A percentile compares a stretch with the other conserved stretches of the same genome.
These are phyloP conservation scores for Ustilago esculenta DNA, from an alignment of 1,284 basidiomycete genomes.

Conservation along the genomic window DNA sequence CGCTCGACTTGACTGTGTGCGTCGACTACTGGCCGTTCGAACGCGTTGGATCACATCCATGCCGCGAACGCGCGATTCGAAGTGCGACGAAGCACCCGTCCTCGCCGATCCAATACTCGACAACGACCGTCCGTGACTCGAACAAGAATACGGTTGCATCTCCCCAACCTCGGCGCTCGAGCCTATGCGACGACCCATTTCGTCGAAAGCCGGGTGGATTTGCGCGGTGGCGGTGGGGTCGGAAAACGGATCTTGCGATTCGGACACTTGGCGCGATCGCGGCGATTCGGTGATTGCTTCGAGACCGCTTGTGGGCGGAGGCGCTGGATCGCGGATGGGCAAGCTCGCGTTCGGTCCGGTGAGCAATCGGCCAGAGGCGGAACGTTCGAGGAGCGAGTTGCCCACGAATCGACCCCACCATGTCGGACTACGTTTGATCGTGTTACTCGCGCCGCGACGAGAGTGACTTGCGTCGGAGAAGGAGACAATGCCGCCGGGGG, in stretches of 20 bases:
- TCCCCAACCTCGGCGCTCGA: no score
- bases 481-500: constrained; percentile 31
- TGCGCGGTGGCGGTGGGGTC: background rate
- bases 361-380: constrained; percentile 47
- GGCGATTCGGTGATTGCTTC: constrained; percentile 48
- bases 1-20: constrained; percentile 33
- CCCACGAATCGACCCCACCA: constrained; percentile 63
- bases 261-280: constrained; percentile 29
- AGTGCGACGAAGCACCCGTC: constrained; percentile 47
- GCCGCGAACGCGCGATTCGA: constrained; percentile 45
- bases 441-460: background rate
- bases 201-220: constrained; percentile 3
- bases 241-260: constrained; percentile 22
- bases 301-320: constrained; percentile 39
- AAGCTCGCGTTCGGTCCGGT: constrained; percentile 34
- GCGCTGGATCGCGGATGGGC: constrained; percentile 58
- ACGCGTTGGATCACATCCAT: constrained; percentile 62
- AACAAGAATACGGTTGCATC: constrained; percentile 1
- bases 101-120: constrained; percentile 51
- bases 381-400: constrained; percentile 49
- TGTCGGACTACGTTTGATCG: constrained; percentile 52
- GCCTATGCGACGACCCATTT: constrained; percentile 30
- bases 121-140: constrained; percentile 33
- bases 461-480: constrained; percentile 44
- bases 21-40: constrained; percentile 46